phyloP scores from a whole-genome alignment of 148 eudicot genomes.

The Fagopyrum homotropicum region DNA sequence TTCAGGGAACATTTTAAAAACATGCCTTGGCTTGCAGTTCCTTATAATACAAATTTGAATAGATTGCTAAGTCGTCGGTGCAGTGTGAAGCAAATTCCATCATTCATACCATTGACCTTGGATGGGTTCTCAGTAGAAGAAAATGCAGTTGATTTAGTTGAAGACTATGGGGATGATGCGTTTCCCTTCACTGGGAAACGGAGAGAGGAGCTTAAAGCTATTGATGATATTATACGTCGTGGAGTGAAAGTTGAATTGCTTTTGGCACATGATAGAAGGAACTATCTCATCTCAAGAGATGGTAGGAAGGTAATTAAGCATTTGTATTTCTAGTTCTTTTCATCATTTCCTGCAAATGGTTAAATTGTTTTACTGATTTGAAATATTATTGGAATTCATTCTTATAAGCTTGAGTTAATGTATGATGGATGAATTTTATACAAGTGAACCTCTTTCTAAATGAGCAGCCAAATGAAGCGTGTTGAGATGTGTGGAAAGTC shows the following conservation, averaged over 20 bases:
- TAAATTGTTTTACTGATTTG: background rate
- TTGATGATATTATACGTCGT: slow-evolving; percentile 39
- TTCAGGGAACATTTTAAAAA: slow-evolving; percentile 31
- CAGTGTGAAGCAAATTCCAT: slow-evolving; percentile 39
- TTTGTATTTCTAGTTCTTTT: background rate
- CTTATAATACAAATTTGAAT: slow-evolving; percentile 24
- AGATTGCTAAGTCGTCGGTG: slow-evolving; percentile 24
- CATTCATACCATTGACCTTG: slow-evolving; percentile 29
- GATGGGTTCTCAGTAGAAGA: slow-evolving; percentile 27
- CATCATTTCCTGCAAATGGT: background rate
- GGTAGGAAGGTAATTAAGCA: slow-evolving; percentile 29
- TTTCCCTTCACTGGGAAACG: slow-evolving; percentile 42
- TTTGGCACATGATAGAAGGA: slow-evolving; percentile 30
- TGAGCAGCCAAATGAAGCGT: too few relatives aligned
- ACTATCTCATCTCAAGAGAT: slow-evolving; percentile 28
- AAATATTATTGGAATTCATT: too few relatives aligned
- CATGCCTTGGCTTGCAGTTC: slow-evolving; percentile 63
- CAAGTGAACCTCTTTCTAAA: too few relatives aligned
- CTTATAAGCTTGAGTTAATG: too few relatives aligned
- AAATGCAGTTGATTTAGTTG: slow-evolving; percentile 39
- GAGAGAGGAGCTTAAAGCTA: slow-evolving; percentile 36
- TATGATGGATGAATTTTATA: too few relatives aligned
- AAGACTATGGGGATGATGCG: slow-evolving; percentile 51
- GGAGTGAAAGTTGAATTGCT: slow-evolving; percentile 47
- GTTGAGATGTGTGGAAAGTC: too few relatives aligned